Evolutionary conservation across 495 filamentous ascomycete species (phyloP), one percentile per base, ranked within the genome.

Genomic region (Penicillium malachiteum): DNA sequence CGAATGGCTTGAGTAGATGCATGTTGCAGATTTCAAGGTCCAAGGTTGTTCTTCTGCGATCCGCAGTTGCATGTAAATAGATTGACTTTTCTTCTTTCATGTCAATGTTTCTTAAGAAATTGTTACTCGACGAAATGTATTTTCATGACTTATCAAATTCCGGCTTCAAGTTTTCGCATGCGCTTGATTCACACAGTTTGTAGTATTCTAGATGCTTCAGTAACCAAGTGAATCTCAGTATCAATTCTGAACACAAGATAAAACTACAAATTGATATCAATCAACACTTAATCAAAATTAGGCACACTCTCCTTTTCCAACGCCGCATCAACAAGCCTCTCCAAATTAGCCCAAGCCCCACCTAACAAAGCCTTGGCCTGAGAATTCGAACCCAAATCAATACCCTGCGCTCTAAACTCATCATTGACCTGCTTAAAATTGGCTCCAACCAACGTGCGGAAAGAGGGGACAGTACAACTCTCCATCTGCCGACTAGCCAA

Each of bases 281-380:
- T 26, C 21, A 26, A 26, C n/a, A n/a, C 21, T 26, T 26, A 26
- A 26, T 26, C 4, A 26, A 4, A 4, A 26, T 2, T 1, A 26
- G 21, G 21, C 4, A 3, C 12, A 37, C 12, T 37, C 42, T 72
- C 64, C 45, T 40, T 49, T 26, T 62, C 62, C 33, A 77, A 18
- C n/a, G 59, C 67, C 34, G 37, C 32, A 26, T 63, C 56, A 17
- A 74, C 64, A 49, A 72, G 12, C 30, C 32, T 55, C 50, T 66
- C 72, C 33, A 78, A 30, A 59, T 73, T 77, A 38, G 54, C 55
- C 74, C 71, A 76, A 55, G 76, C 70, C 26, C 40, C 57, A 51
- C 44, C 48, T 12, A 76, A 61, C 45, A 64, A 32, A 7, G 51
- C 55, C 39, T 50, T 64, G 41, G 64, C 60, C 3, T 50, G 48